phyloP scores from a whole-genome alignment of 208 protist genomes.

The Polymyxa betae region DNA sequence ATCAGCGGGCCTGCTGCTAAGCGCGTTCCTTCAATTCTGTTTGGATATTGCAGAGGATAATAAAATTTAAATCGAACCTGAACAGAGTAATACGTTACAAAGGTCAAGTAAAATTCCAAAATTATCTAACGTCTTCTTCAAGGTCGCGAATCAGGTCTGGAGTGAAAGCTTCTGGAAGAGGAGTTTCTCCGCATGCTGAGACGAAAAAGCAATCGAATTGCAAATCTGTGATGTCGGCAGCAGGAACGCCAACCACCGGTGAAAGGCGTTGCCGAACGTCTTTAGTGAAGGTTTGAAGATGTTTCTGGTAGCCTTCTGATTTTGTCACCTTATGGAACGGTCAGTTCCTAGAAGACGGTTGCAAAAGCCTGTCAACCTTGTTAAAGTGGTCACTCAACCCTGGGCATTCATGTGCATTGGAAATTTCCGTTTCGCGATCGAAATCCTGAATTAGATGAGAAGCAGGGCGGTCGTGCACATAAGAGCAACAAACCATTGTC shows the following conservation, averaged over 20 bases:
- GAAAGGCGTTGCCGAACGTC: neutral
- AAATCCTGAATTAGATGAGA: neutral
- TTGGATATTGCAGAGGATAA: neutral
- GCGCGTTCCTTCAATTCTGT: neutral
- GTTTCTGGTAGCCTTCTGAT: neutral
- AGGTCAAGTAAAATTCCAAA: neutral
- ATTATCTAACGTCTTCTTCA: neutral
- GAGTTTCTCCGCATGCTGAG: neutral
- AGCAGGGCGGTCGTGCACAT: neutral
- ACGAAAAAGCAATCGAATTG: slow-evolving; percentile 20
- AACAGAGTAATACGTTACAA: neutral
- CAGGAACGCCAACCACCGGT: neutral
- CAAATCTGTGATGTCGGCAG: neutral
- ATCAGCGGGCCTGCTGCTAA: slow-evolving; percentile 10
- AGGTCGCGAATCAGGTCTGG: neutral
- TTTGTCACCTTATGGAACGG: neutral
- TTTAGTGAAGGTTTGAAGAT: neutral
- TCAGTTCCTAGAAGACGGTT: neutral
- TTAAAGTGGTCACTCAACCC: neutral
- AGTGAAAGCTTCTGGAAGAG: neutral
- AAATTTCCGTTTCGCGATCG: slow-evolving; percentile 45
- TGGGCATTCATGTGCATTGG: slow-evolving; percentile 44
- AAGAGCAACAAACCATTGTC: neutral
- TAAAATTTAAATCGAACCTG: slow-evolving; percentile 23
- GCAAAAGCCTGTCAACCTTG: neutral